phyloP scores from a whole-genome alignment of 2,329 filamentous ascomycete genomes.

The Epichloe amarillans region DNA sequence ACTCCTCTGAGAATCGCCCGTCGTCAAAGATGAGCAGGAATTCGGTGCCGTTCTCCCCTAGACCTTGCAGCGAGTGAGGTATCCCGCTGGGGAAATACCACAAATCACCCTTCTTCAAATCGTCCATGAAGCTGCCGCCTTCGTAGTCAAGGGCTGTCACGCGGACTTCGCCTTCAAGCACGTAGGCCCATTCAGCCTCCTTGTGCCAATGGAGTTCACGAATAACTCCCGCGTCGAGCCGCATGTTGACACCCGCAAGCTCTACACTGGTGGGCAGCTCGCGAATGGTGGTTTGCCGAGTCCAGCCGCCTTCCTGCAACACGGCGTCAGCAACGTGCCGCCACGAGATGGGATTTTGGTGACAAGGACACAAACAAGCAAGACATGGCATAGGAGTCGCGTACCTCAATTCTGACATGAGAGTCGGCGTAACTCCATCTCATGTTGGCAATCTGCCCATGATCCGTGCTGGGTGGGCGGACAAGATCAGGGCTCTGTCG shows the following conservation, averaged over 20 bases:
- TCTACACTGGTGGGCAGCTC: constrained; percentile 54
- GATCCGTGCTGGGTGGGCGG: constrained; percentile 59
- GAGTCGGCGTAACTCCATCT: constrained; percentile 58
- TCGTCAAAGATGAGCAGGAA: constrained; percentile 37
- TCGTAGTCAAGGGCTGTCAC: constrained; percentile 63
- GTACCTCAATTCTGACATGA: constrained; percentile 48
- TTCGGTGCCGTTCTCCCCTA: constrained; percentile 46
- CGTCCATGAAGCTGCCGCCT: constrained; percentile 64
- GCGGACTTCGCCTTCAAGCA: constrained; percentile 56
- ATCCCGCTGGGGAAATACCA: constrained; percentile 74
- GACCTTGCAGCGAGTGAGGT: constrained; percentile 63
- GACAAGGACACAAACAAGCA: neutral
- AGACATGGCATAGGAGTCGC: constrained; percentile 6
- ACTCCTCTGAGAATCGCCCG: constrained; percentile 42
- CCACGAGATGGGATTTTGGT: neutral
- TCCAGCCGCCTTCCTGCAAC: constrained; percentile 59
- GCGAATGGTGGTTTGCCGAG: constrained; percentile 55
- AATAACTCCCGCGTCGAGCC: constrained; percentile 57
- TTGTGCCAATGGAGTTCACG: constrained; percentile 74
- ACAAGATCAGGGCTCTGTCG: constrained; percentile 59
- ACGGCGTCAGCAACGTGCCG: constrained; percentile 1
- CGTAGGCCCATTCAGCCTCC: constrained; percentile 66
- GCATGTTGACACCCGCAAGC: constrained; percentile 67
- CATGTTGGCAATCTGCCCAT: constrained; percentile 57
- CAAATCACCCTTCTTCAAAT: constrained; percentile 61